Conservation (phyloP, 441 rosid genomes). For the Gossypium schwendimanii region DNA sequence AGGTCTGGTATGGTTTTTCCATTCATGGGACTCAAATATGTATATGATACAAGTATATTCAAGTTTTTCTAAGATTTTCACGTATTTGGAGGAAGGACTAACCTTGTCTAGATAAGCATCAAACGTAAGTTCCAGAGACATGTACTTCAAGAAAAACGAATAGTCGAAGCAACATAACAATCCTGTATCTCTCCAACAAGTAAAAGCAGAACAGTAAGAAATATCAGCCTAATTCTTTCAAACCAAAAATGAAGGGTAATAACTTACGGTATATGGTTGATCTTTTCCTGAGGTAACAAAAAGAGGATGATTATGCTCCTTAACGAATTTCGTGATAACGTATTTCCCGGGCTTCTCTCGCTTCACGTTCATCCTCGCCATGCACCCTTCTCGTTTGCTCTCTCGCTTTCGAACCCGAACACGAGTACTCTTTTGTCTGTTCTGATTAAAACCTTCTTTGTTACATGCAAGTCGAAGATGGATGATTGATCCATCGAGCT, state of each 20-base stretch:
- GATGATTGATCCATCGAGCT: conserved; percentile 24
- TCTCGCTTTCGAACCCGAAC: conserved; percentile 22
- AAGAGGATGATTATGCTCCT: conserved; percentile 18
- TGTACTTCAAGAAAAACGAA: neutral
- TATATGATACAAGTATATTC: neutral
- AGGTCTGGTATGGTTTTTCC: neutral
- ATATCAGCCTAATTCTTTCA: neutral
- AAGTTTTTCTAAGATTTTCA: neutral
- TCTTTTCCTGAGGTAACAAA: conserved; percentile 7
- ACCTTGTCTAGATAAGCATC: neutral
- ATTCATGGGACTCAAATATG: neutral
- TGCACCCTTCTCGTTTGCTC: conserved; percentile 27
- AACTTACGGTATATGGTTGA: conserved; percentile 15
- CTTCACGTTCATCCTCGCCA: conserved; percentile 24
- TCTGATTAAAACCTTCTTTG: conserved; percentile 26
- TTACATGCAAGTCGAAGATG: conserved; percentile 27
- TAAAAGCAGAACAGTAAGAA: neutral
- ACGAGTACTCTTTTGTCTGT: conserved; percentile 11
- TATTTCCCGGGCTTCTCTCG: conserved; percentile 20
- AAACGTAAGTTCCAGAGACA: neutral
- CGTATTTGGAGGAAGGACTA: neutral
- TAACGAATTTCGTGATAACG: conserved; percentile 15
- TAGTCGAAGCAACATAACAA: neutral
- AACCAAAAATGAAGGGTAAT: neutral
- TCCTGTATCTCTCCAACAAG: neutral